phyloP scores from a whole-genome alignment of 495 filamentous ascomycete genomes.

The Bryoglossum gracile region DNA sequence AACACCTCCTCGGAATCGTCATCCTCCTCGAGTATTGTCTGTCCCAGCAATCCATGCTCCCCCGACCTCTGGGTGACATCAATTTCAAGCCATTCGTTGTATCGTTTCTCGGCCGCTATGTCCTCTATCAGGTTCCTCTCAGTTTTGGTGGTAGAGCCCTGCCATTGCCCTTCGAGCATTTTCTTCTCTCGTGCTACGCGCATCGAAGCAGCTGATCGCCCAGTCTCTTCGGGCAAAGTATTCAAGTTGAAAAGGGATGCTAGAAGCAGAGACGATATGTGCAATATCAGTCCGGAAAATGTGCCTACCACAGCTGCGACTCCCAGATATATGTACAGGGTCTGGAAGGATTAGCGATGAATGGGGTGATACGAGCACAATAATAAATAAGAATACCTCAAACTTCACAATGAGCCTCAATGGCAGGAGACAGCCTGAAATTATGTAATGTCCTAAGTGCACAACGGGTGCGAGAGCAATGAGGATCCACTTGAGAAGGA shows the following conservation, averaged over 20 bases:
- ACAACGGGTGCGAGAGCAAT: conserved; percentile 40
- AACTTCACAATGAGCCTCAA: conserved; percentile 46
- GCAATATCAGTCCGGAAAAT: conserved; percentile 41
- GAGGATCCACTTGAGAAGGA: conserved; percentile 19
- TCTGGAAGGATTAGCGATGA: conserved; percentile 31
- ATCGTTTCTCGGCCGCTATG: conserved; percentile 21
- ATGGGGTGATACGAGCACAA: not conserved
- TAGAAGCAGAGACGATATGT: conserved; percentile 35
- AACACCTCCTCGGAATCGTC: conserved; percentile 26
- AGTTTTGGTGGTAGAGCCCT: conserved; percentile 8
- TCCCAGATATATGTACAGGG: conserved; percentile 57
- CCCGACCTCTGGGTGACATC: conserved; percentile 25
- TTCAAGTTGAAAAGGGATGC: conserved; percentile 33
- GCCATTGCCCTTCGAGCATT: conserved; percentile 19
- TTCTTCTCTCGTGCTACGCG: conserved; percentile 20
- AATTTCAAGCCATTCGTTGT: conserved; percentile 33
- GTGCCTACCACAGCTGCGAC: conserved; percentile 52
- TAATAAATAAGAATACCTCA: conserved; percentile 47
- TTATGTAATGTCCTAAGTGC: conserved; percentile 31
- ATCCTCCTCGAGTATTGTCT: conserved; percentile 64
- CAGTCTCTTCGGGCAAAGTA: conserved; percentile 12
- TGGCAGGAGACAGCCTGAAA: conserved; percentile 33
- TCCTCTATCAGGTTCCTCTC: too few species aligned
- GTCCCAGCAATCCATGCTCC: conserved; percentile 37
- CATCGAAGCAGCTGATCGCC: conserved; percentile 20